A percentile compares a stretch with the other conserved stretches of the same genome.
Conservation (phyloP, 2,329 filamentous ascomycete genomes). For the Fusarium liriodendri region DNA sequence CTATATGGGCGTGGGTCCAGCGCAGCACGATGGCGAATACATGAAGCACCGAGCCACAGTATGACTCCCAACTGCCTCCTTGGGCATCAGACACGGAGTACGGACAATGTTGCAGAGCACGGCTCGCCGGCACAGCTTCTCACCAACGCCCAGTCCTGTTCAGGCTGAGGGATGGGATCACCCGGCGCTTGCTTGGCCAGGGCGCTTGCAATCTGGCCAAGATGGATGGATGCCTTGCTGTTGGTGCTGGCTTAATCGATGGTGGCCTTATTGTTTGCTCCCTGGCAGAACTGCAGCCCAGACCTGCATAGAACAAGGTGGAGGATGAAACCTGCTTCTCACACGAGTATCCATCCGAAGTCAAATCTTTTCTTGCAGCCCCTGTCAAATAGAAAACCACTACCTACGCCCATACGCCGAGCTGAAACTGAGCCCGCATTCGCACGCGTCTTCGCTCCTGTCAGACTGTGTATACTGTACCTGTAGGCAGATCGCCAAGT, state of each 20-base stretch:
- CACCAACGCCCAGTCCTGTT: slow-evolving; percentile 17
- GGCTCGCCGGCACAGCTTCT: slow-evolving; percentile 32
- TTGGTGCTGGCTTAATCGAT: neutral
- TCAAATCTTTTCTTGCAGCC: neutral
- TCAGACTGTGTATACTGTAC: neutral
- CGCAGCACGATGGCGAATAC: neutral
- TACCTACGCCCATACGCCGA: neutral
- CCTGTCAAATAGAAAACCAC: neutral
- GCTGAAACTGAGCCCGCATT: neutral
- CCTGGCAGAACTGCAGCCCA: neutral
- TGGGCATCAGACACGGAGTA: neutral
- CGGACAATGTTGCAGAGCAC: slow-evolving; percentile 10
- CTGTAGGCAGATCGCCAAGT: neutral
- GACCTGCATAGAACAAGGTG: slow-evolving; percentile 12
- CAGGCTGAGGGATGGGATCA: slow-evolving; percentile 14
- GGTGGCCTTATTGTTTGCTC: slow-evolving; percentile 1
- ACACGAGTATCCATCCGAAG: slow-evolving; percentile 5
- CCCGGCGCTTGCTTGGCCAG: slow-evolving; percentile 27
- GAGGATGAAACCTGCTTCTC: slow-evolving; percentile 20
- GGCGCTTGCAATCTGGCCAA: slow-evolving; percentile 8
- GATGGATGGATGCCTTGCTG: neutral
- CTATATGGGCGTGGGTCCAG: neutral
- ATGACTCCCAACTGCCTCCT: neutral
- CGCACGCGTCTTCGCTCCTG: neutral
- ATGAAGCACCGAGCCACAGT: slow-evolving; percentile 5